These are phyloP conservation scores for Zoysia japonica DNA, from an alignment of 176 grass and related monocot genomes.

Conservation along the genomic window DNA sequence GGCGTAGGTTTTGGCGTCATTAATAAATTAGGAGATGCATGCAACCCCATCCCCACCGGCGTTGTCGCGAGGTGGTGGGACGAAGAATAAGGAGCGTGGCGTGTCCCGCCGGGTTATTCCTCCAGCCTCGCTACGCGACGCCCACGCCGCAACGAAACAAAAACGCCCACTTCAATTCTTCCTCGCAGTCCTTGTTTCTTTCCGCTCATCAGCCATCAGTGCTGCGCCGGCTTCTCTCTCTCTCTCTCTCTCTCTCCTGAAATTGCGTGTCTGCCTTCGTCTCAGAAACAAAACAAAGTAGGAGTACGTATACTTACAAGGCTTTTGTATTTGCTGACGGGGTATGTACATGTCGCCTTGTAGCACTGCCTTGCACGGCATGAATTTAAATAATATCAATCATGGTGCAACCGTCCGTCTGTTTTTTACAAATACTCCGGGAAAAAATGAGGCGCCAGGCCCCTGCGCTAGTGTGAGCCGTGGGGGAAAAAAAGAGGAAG, in stretches of 20 bases:
- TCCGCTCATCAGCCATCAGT: too few relatives aligned
- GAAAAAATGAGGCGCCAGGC: background rate
- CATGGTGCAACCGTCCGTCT: background rate
- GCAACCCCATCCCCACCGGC: background rate
- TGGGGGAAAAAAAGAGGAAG: too few relatives aligned
- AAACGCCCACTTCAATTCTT: conserved; percentile 14
- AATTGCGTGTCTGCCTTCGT: background rate
- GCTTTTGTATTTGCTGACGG: too few relatives aligned
- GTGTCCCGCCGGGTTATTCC: conserved; percentile 30
- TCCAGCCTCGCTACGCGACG: conserved; percentile 27
- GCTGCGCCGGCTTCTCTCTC: background rate
- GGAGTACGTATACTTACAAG: too few relatives aligned
- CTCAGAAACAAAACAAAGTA: background rate
- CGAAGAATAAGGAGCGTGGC: conserved; percentile 27
- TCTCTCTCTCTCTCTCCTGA: background rate
- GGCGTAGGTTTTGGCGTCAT: conserved; percentile 1
- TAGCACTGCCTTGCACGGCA: background rate
- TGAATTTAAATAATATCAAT: background rate
- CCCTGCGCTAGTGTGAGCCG: too few relatives aligned
- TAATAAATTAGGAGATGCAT: background rate
- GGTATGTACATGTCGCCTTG: too few relatives aligned
- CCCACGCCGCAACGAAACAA: conserved; percentile 46
- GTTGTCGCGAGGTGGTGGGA: conserved; percentile 26
- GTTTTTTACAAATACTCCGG: background rate
- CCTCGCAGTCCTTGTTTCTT: background rate